Evolutionary conservation across 1,284 basidiomycete genomes (phyloP).

Genomic region (Sporisorium sorghi): DNA sequence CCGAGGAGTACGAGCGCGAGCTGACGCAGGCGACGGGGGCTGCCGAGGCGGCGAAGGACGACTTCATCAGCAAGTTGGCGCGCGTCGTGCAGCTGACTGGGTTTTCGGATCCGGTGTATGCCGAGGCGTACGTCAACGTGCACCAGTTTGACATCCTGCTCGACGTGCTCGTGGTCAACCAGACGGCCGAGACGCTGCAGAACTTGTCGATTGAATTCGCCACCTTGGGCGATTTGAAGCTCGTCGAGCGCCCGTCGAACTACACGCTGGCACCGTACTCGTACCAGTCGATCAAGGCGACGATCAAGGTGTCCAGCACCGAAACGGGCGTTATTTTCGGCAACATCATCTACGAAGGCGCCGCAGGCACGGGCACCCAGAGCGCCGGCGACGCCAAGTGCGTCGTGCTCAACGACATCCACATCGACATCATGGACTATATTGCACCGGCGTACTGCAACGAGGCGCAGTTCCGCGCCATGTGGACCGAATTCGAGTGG

Average conservation of each 20-base stretch:
- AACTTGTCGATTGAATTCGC: conserved; percentile 98
- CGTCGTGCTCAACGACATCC: conserved; percentile 93
- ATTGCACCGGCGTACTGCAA: conserved; percentile 97
- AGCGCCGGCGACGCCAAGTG: conserved; percentile 74
- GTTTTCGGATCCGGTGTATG: conserved; percentile 98
- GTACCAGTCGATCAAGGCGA: conserved; percentile 98
- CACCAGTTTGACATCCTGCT: conserved; percentile 94
- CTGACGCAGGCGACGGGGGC: conserved; percentile 89
- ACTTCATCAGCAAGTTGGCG: conserved; percentile 95
- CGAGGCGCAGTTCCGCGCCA: conserved; percentile 84
- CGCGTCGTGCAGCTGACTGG: conserved; percentile 96
- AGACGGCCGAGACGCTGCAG: conserved; percentile 92
- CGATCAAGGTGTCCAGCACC: conserved; percentile 87
- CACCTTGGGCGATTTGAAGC: conserved; percentile 94
- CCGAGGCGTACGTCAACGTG: conserved; percentile 97
- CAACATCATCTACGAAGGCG: conserved; percentile 89
- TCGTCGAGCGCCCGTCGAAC: conserved; percentile 92
- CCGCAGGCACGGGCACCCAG: conserved; percentile 57
- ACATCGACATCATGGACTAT: conserved; percentile 99
- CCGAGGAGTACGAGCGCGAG: conserved; percentile 83
- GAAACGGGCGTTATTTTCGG: conserved; percentile 99
- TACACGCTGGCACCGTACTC: conserved; percentile 94
- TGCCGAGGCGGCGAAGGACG: conserved; percentile 81
- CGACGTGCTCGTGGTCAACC: conserved; percentile 97
- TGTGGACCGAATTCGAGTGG: conserved; percentile 99